Conservation (phyloP, 2,329 filamentous ascomycete genomes). For the Emergomyces pasteurianus region DNA sequence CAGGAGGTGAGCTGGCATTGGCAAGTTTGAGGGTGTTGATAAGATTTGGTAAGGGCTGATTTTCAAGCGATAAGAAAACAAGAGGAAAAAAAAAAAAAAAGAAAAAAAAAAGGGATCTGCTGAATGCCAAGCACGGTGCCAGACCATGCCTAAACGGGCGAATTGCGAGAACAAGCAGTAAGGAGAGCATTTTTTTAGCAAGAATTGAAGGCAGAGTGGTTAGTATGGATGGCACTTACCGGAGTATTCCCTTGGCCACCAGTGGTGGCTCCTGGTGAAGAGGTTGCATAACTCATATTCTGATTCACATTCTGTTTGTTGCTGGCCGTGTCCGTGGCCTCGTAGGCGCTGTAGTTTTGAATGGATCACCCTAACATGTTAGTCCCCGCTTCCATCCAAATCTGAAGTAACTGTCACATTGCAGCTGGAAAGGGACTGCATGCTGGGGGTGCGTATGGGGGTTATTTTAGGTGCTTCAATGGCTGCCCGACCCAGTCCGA, state of each 20-base stretch:
- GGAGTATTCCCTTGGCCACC: constrained; percentile 46
- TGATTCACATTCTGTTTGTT: constrained; percentile 34
- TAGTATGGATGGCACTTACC: constrained; percentile 23
- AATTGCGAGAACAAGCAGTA: constrained; percentile 8
- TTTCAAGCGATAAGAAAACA: constrained; percentile 34
- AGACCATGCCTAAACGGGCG: constrained; percentile 15
- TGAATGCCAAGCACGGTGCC: constrained; percentile 23
- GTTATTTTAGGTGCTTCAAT: neutral
- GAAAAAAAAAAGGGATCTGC: constrained; percentile 14
- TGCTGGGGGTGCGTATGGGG: neutral
- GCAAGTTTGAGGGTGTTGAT: constrained; percentile 16
- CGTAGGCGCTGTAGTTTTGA: constrained; percentile 2
- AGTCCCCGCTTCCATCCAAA: neutral
- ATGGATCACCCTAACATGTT: constrained; percentile 2
- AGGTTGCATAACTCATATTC: constrained; percentile 50
- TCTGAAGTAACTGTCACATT: neutral
- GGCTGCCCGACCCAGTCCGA: neutral
- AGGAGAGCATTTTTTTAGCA: neutral
- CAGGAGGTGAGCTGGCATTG: constrained; percentile 18
- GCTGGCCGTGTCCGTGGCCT: constrained; percentile 5
- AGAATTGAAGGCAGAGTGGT: constrained; percentile 6
- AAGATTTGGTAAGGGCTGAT: constrained; percentile 33
- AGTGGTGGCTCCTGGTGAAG: constrained; percentile 53
- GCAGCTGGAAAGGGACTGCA: neutral
- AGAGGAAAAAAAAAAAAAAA: constrained; percentile 20